A percentile compares a stretch with the other conserved stretches of the same genome.
phyloP scores from a whole-genome alignment of 2,329 filamentous ascomycete genomes.

The Ascochyta pisi region DNA sequence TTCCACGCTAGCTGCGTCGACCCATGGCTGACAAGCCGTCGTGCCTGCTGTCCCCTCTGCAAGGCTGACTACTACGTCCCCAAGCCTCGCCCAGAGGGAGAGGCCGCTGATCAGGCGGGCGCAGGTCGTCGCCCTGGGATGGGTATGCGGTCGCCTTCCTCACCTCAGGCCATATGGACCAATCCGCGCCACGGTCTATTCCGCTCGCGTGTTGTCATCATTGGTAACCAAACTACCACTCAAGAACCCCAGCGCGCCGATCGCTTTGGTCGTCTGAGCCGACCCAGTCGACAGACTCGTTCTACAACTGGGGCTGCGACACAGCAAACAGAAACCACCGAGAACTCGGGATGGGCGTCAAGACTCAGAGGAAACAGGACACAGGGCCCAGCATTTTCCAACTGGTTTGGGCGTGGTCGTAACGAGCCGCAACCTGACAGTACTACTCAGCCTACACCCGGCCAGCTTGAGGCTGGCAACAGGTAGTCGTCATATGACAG shows the following conservation, averaged over 20 bases:
- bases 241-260: constrained; percentile 24
- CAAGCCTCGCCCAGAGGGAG: constrained; percentile 76
- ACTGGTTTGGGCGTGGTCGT: constrained; percentile 38
- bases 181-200: constrained; percentile 41
- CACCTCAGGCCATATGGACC: constrained; percentile 44
- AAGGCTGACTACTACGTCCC: constrained; percentile 98
- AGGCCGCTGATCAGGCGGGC: constrained; percentile 38
- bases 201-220: constrained; percentile 41
- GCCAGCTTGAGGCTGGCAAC: constrained; percentile 47
- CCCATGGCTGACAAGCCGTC: constrained; percentile 92
- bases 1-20: constrained; percentile 97
- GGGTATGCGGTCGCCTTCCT: constrained; percentile 41
- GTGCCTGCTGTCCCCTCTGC: constrained; percentile 95
- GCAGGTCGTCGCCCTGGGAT: constrained; percentile 39
- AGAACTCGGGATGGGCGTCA: constrained; percentile 34
- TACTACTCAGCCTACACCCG: constrained; percentile 38
- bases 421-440: constrained; percentile 22
- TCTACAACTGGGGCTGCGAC: constrained; percentile 15
- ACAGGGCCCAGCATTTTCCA: constrained; percentile 29
- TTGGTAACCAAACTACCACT: constrained; percentile 19
- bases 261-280: constrained; percentile 31
- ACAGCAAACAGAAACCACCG: constrained; percentile 19
- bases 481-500: constrained; percentile 26
- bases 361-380: constrained; percentile 24
- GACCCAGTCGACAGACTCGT: constrained; percentile 37